Evolutionary conservation across 2,329 filamentous ascomycete species (phyloP).

Genomic region (Daldinia sp.): DNA sequence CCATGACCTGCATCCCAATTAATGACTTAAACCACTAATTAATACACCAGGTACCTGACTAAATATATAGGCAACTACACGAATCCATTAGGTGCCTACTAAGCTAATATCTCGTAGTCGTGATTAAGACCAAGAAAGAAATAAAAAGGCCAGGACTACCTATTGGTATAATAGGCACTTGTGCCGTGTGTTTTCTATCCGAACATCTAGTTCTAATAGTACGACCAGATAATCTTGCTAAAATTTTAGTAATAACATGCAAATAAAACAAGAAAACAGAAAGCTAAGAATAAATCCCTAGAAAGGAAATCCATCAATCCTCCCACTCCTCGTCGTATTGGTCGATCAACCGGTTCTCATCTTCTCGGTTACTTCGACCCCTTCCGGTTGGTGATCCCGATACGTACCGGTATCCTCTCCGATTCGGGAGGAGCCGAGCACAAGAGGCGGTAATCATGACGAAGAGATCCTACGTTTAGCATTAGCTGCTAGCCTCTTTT

Average conservation of each 20-base stretch:
- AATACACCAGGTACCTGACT: no score
- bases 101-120: not conserved
- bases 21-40: not conserved
- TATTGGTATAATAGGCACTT: no score
- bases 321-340: conserved; percentile 98
- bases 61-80: not conserved
- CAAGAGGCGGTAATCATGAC: conserved; percentile 75
- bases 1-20: not conserved
- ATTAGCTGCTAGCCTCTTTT: conserved; percentile 18
- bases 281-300: not conserved
- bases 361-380: conserved; percentile 66
- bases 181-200: not conserved
- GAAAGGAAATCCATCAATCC: conserved; percentile 58
- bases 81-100: conserved; percentile 1
- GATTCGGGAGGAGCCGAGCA: conserved; percentile 68
- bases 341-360: conserved; percentile 93
- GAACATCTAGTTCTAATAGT: conserved; percentile 20
- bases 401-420: conserved; percentile 73
- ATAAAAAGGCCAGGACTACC: not conserved
- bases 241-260: conserved; percentile 31
- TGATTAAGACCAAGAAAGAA: not conserved
- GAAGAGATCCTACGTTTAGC: conserved; percentile 64
- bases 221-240: not conserved
- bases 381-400: conserved; percentile 60
- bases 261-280: conserved; percentile 5